These are phyloP conservation scores for Suillus luteus DNA, from an alignment of 768 basidiomycete species.

Conservation along the genomic window DNA sequence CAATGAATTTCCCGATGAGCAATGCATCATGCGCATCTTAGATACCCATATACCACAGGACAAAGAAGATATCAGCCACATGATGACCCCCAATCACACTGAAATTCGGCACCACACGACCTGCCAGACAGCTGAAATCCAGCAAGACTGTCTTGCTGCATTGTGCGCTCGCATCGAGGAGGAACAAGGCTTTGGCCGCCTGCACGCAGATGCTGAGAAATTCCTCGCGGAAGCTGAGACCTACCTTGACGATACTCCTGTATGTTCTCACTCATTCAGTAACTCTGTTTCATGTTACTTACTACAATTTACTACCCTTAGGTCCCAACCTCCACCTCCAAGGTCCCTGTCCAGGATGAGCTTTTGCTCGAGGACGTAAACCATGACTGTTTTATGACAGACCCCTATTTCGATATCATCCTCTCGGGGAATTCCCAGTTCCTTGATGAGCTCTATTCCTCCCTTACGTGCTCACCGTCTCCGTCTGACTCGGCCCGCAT, in stretches of 20 bases:
- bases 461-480: slow-evolving; percentile 20
- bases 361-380: background rate
- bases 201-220: background rate
- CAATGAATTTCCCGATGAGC: background rate
- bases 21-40: background rate
- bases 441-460: slow-evolving; percentile 35
- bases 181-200: background rate
- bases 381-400: background rate
- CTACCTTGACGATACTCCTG: background rate
- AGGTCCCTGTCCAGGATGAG: background rate
- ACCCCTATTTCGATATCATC: no score
- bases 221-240: background rate
- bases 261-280: background rate
- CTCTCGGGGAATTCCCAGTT: slow-evolving; percentile 6
- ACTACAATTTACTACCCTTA: background rate
- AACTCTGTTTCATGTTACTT: no score
- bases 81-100: background rate
- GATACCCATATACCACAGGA: background rate
- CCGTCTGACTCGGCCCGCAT: slow-evolving; percentile 1
- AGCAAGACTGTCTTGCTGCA: background rate
- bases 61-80: background rate
- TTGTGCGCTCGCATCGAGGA: background rate
- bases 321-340: background rate
- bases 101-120: background rate
- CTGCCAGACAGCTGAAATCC: no score